These are phyloP conservation scores for button mushroom (Agaricus bisporus) DNA, from an alignment of 768 basidiomycete genomes.

Conservation along the genomic window DNA sequence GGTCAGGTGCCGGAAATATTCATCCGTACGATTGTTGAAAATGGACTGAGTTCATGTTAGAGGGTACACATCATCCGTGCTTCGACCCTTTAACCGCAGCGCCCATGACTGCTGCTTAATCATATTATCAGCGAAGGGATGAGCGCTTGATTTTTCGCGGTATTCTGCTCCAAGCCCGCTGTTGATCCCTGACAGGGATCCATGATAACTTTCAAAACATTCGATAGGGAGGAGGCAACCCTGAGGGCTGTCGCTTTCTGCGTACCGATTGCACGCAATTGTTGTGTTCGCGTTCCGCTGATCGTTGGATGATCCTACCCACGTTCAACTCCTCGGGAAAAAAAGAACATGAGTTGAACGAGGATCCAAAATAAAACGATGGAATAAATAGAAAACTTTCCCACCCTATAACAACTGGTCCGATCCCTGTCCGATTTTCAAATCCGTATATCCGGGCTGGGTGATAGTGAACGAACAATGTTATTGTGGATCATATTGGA, in stretches of 20 bases:
- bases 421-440: not conserved
- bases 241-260: constrained; percentile 1
- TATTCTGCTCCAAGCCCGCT: not conserved
- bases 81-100: constrained; percentile 3
- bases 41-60: not conserved
- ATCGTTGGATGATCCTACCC: constrained; percentile 7
- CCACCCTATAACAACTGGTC: constrained; percentile 10
- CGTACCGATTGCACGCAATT: not conserved
- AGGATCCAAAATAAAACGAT: not conserved
- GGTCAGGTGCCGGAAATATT: not conserved
- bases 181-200: not conserved
- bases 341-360: constrained; percentile 1
- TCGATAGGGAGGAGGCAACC: constrained; percentile 5
- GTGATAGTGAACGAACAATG: not conserved
- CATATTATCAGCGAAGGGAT: constrained; percentile 4
- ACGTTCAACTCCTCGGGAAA: constrained; percentile 3
- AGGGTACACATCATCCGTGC: not conserved
- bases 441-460: constrained; percentile 3
- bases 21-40: not conserved
- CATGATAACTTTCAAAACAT: not conserved
- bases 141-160: not conserved
- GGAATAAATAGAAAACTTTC: constrained; percentile 6
- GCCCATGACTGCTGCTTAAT: constrained; percentile 1
- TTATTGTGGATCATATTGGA: not conserved
- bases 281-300: constrained; percentile 4